A percentile compares a stretch with the other conserved stretches of the same genome.
phyloP scores from a whole-genome alignment of 2,329 filamentous ascomycete species.

The Colletotrichum viniferum region DNA sequence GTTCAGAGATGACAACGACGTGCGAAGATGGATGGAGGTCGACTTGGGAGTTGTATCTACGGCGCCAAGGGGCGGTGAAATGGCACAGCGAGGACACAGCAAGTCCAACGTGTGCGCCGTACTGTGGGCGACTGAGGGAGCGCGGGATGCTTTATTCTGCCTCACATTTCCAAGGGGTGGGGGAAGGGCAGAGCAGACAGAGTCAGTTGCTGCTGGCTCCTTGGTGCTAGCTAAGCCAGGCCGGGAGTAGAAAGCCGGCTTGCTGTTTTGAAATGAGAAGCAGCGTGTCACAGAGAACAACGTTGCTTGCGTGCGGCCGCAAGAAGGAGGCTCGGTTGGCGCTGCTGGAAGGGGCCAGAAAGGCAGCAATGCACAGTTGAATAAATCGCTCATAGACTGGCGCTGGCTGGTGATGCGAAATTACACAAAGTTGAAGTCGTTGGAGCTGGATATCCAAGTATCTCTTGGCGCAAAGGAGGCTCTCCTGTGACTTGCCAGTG shows the following conservation, averaged over 20 bases:
- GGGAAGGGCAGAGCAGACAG: neutral
- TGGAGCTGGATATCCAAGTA: slow-evolving; percentile 22
- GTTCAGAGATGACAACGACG: slow-evolving; percentile 6
- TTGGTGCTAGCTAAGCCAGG: slow-evolving; percentile 3
- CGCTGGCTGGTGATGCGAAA: neutral
- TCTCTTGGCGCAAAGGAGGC: slow-evolving; percentile 16
- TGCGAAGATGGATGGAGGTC: slow-evolving; percentile 18
- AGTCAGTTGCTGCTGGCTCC: neutral
- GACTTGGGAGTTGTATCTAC: neutral
- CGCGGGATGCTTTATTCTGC: neutral
- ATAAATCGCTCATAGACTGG: slow-evolving; percentile 23
- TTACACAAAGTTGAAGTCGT: slow-evolving; percentile 19
- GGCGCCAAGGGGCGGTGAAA: slow-evolving; percentile 6
- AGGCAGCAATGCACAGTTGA: neutral
- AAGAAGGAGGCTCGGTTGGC: neutral
- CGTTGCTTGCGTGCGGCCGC: slow-evolving; percentile 16
- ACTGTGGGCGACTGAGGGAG: slow-evolving; percentile 4
- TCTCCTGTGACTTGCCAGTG: slow-evolving; percentile 18
- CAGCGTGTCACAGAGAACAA: slow-evolving; percentile 10
- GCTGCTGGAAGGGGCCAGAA: neutral
- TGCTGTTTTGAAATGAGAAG: slow-evolving; percentile 13
- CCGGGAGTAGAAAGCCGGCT: neutral
- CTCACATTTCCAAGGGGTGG: neutral
- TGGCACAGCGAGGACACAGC: slow-evolving; percentile 7
- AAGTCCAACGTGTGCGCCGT: slow-evolving; percentile 10